A percentile compares a stretch with the other conserved stretches of the same genome.
Conservation (phyloP, 441 rosid genomes). For the Populus hybrid region DNA sequence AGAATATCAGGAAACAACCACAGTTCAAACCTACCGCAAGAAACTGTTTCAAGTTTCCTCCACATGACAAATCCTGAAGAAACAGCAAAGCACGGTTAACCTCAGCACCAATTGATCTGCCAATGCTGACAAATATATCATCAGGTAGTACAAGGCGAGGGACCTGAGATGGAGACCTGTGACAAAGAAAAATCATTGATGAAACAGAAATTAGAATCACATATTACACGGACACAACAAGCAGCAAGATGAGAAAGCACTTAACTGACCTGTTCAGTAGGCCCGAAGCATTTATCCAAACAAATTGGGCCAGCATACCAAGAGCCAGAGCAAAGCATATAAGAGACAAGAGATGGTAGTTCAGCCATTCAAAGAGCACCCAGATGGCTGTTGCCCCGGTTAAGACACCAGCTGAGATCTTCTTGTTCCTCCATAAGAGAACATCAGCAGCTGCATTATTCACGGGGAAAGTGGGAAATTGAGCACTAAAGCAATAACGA, state of each 20-base stretch:
- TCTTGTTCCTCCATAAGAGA: slow-evolving; percentile 96
- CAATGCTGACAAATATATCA: slow-evolving; percentile 63
- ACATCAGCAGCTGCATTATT: slow-evolving; percentile 91
- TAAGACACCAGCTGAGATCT: slow-evolving; percentile 78
- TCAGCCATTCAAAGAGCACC: slow-evolving; percentile 96
- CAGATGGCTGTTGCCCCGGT: slow-evolving; percentile 75
- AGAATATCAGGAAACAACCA: slow-evolving; percentile 2
- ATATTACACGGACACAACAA: not conserved
- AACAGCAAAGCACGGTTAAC: slow-evolving; percentile 58
- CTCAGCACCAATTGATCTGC: slow-evolving; percentile 57
- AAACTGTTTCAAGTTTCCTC: slow-evolving; percentile 74
- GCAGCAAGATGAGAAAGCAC: slow-evolving; percentile 1
- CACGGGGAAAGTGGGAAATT: slow-evolving; percentile 8
- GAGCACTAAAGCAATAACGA: not conserved
- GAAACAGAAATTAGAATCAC: slow-evolving; percentile 1
- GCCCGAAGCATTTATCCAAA: slow-evolving; percentile 76
- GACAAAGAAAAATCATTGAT: slow-evolving; percentile 10
- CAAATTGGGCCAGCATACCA: slow-evolving; percentile 78
- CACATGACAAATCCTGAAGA: slow-evolving; percentile 73
- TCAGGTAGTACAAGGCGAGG: slow-evolving; percentile 81
- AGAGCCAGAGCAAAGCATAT: slow-evolving; percentile 59
- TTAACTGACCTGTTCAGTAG: slow-evolving; percentile 57
- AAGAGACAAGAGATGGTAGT: slow-evolving; percentile 75
- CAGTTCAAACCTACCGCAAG: slow-evolving; percentile 44
- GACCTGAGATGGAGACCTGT: slow-evolving; percentile 59